Base-by-base conservation (phyloP, 2,329 filamentous ascomycete species). In the Capronia epimyces region DNA sequence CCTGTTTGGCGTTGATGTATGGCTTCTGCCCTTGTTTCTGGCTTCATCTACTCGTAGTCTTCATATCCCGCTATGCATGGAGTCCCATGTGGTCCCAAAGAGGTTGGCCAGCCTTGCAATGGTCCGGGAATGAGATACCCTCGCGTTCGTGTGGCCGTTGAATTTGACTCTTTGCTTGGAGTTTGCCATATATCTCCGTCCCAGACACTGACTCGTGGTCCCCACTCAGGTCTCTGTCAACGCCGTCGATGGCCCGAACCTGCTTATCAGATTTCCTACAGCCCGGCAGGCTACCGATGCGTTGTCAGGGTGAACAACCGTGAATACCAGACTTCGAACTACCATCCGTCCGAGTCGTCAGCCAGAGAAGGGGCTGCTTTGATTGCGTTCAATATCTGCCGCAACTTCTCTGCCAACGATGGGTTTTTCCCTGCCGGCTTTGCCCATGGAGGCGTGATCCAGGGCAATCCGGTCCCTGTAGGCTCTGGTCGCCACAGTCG, bases 301-400 rank as follows among this genome's bases (percentile, higher is more conserved):
- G 84, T 89, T 52, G 91, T 95, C 50, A 81, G 93, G 58, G 91
- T 97, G 67, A 96, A 97, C 74, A 94, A 94, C 62, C 86, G 91
- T 66, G 89, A 95, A 75, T 97, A 96, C 74, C 88, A 90, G 68
- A 95, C 90, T 37, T 89, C 95, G 68, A 79, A 86, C 31, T 80
- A 84, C 58, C 95, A 93, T 72, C 83, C 87, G 67, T 87, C 85
- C 56, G 87, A 91, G 67, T 75, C 80, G 43, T 77, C 95, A 59
- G 91, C 91, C 41, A 87, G 89, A 66, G 90, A 97, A 31, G 93
- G 91, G 64, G 91, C 91, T 21, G 91, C 91, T 54, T 94, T 94
- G 81, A 86, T 89, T 56, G 91, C 91, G 51, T 97, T 95, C 71
- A 91, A 95, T 82, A 93, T 96, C 61, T 96, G 91, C 76, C 86